Evolutionary conservation across 1,284 basidiomycete genomes (phyloP), one percentile per base, ranked within the genome.

Genomic region (Phellopilus nigrolimitatus): DNA sequence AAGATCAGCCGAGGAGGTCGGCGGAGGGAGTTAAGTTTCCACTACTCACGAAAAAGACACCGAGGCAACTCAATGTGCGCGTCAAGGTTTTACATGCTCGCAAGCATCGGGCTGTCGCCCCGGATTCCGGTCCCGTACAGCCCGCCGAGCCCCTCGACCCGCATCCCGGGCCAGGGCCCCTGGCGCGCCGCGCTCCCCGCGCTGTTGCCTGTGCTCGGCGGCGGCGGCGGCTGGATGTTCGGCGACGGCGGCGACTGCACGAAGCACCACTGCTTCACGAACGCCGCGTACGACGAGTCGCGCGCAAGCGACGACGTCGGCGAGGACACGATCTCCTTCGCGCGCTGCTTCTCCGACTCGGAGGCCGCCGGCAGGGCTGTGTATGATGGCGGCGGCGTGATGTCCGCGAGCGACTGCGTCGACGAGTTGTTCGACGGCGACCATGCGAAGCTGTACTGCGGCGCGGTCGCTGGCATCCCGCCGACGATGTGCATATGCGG

Each of bases 261-360:
- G 42, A 57, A 57, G 22, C 56, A 57, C 51, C 54, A 57, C 27
- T 57, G 56, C 38, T 56, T 56, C 5, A 57, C 37, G 25, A 57
- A 48, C 34, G 54, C 56, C 22, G 54, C 56, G 48, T 57, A 57
- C 1, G 49, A 51, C 27, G 38, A 47, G 25, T 55, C 53, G 22
- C 30, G 27, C 1, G 53, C 42, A 8, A 55, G 22, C 1, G 53
- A 51, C 31, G 53, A 55, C 1, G 46, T 42, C 13, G 51, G 40
- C 10, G 53, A 42, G 7, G 49, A 45, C 4, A 50, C 48, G 5
- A 50, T 50, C 10, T 51, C 53, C 24, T 54, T 50, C 17, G 43
- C 49, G 8, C 36, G 42, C 31, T 55, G 49, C 24, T 51, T 55
- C 24, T 55, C 49, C 28, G 36, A 1, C 21, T 52, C 50, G 15